Conservation (phyloP, 257 asterid genomes). For the Solanum virginianum region DNA sequence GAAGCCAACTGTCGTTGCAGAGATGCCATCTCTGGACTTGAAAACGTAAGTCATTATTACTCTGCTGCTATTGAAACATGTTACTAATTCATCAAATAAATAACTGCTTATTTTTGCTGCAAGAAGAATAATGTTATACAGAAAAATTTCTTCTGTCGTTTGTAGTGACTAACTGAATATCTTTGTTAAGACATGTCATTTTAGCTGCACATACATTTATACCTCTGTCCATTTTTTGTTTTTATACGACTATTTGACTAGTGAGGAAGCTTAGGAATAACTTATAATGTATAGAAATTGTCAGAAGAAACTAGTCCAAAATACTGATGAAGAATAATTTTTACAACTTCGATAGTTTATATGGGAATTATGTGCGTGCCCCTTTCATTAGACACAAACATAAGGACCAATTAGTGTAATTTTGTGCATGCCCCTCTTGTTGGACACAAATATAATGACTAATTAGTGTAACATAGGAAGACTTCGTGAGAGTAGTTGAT, state of each 20-base stretch:
- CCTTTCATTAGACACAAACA: background rate
- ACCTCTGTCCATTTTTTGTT: background rate
- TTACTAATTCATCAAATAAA: background rate
- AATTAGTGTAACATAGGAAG: background rate
- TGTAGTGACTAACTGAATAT: background rate
- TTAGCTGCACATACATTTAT: background rate
- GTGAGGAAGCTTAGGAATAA: background rate
- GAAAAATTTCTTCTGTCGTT: background rate
- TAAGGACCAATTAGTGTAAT: background rate
- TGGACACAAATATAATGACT: background rate
- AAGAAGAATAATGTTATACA: background rate
- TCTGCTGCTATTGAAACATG: background rate
- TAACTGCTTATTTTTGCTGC: background rate
- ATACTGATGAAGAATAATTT: background rate
- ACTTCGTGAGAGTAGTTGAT: background rate
- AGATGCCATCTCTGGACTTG: slow-evolving; percentile 45
- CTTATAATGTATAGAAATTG: background rate
- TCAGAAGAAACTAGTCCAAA: background rate
- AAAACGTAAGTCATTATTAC: slow-evolving; percentile 35
- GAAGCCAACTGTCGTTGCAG: slow-evolving; percentile 32
- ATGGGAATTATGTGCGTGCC: background rate
- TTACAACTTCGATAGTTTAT: background rate
- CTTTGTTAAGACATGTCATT: background rate
- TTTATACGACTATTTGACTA: background rate
- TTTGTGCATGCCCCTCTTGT: background rate